Conservation (phyloP, 2,329 filamentous ascomycete genomes). For the Trichoderma arundinaceum region DNA sequence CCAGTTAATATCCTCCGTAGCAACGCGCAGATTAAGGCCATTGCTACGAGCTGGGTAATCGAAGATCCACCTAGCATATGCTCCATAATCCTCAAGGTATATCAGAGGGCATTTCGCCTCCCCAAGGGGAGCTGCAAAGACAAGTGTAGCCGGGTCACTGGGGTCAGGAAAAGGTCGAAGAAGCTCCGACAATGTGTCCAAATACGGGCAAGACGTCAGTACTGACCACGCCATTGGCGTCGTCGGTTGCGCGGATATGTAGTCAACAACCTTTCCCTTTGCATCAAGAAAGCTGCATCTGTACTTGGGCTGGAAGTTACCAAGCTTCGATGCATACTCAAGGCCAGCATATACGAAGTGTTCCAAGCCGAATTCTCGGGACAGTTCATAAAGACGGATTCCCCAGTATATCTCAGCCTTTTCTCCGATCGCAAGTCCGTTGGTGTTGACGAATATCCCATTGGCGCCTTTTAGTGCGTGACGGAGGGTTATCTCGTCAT, state of each 20-base stretch:
- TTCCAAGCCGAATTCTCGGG: slow-evolving; percentile 9
- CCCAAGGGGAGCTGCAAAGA: slow-evolving; percentile 1
- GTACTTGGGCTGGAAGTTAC: slow-evolving; percentile 4
- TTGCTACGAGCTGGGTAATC: not conserved
- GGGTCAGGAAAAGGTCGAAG: not conserved
- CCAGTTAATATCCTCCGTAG: not conserved
- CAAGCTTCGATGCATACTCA: slow-evolving; percentile 18
- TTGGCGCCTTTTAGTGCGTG: slow-evolving; percentile 1
- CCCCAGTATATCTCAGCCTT: slow-evolving; percentile 20
- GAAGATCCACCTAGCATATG: not conserved
- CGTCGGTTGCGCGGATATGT: slow-evolving; percentile 14
- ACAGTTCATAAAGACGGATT: slow-evolving; percentile 13
- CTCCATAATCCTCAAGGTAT: not conserved
- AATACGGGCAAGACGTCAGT: not conserved
- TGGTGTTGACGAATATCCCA: slow-evolving; percentile 10
- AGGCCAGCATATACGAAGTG: slow-evolving; percentile 2
- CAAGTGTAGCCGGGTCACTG: not conserved
- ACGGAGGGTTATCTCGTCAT: slow-evolving; percentile 3
- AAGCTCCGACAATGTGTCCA: not conserved
- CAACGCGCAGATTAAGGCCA: not conserved
- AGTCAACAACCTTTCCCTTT: slow-evolving; percentile 14
- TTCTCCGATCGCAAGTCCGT: slow-evolving; percentile 22
- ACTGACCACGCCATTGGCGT: slow-evolving; percentile 9
- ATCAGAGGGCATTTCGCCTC: not conserved
- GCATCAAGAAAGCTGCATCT: not conserved